Evolutionary conservation across 257 asterid species (phyloP), one percentile per base, ranked within the genome.

Genomic region (Lycium ferocissimum): DNA sequence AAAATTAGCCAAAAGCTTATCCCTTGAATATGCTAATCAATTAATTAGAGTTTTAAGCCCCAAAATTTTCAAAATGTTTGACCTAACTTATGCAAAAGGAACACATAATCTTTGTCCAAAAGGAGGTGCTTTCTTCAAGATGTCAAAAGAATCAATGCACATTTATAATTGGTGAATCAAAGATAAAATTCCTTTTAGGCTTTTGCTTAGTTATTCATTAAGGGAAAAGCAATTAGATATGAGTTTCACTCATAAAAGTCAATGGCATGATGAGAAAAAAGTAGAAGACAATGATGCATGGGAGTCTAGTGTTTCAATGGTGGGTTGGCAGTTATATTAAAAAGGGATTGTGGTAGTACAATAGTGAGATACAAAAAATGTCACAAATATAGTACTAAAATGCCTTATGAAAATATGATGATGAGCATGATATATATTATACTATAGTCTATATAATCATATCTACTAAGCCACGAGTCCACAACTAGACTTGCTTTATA

Each of bases 401-500:
- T 76, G 61, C 47, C 13, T 22, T 76, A 26, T 33, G 45, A 66
- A 33, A 9, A 5, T 26, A 37, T 15, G 58, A 53, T 9, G 8
- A 84, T 79, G 80, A 79, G 49, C 37, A 65, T 51, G 17, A 62
- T 47, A 51, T n/a, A 49, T 18, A 62, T 9, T 69, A 54, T 12
- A 49, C 3, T 9, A 9, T 49, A 38, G 33, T 26, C 38, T 37
- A 11, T 38, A 67, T 40, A 3, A 40, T 40, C 45, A 40, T 40
- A 40, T 40, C 86, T 61, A 84, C 20, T 7, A 61, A 43, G 33
- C 70, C 57, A 47, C 20, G 69, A 85, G 85, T 53, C 88, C 71
- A 87, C 79, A 80, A 88, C 88, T 70, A 49, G 73, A 65, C 76
- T 70, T 84, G 85, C 89, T 87, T 89, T 88, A 45, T 91, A 89